Evolutionary conservation across 352 stramenopile genomes (phyloP), one percentile per base, ranked within the genome.

Genomic region (Blastocystis sp.): DNA sequence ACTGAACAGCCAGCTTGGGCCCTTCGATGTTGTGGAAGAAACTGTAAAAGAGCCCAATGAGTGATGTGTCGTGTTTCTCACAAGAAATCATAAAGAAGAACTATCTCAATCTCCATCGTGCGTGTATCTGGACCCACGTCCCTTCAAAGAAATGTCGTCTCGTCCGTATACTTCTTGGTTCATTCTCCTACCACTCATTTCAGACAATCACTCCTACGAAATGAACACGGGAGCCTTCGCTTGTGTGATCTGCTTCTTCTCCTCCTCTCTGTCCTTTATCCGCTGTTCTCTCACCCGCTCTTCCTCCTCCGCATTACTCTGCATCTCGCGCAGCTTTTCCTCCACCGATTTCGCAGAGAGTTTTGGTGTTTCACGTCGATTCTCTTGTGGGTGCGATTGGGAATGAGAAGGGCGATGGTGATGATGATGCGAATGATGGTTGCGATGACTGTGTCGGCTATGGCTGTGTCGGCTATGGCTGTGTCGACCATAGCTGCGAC

Each of bases 11-110:
- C 7, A 81, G 69, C 32, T 81, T 81, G 7, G 69, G 69, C 38
- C 69, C 69, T 24, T 81, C 69, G 36, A 81, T 81, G 27, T 81
- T 81, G 36, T 81, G 69, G 40, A 81, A 81, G 53, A 65, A 81
- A 32, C 69, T 63, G 46, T 81, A 81, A 42, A 81, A 81, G 34
- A 81, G 16, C n/a, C 69, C 69, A 63, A 81, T 14, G 29, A 81
- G 29, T 38, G 27, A 63, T 34, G 29, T 61, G 63, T 81, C 63
- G 42, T 81, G 69, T 81, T 81, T 81, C 46, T 32, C 9, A 81
- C 49, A 61, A 65, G 69, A 59, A 51, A 81, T 81, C 69, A 81
- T 81, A 64, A 63, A 64, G 36, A 40, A n/a, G 9, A 1, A 73
- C 16, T 73, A 32, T 32, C 38, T 40, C 36, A 32, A 24, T 27